A percentile compares a stretch with the other conserved stretches of the same genome.
Conservation (phyloP, 1,284 basidiomycete species). For the Ustilago crameri region DNA sequence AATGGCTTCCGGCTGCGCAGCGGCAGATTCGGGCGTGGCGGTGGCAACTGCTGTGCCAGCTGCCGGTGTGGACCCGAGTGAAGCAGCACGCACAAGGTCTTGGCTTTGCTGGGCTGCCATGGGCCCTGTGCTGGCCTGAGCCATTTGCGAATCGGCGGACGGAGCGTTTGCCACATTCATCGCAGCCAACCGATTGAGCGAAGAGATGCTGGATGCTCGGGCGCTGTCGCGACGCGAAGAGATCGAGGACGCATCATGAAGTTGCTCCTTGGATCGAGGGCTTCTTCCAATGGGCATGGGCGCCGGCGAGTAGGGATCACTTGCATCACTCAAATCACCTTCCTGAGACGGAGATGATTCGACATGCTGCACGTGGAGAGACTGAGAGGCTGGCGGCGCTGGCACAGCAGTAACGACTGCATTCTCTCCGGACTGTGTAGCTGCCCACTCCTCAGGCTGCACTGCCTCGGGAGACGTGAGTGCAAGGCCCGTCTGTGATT, state of each 20-base stretch:
- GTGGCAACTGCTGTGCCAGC: neutral
- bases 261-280: slow-evolving; percentile 33
- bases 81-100: neutral
- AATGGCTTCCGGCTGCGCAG: neutral
- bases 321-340: slow-evolving; percentile 13
- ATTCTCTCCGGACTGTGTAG: neutral
- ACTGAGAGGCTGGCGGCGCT: neutral
- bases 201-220: slow-evolving; percentile 24
- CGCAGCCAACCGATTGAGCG: slow-evolving; percentile 24
- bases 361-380: slow-evolving; percentile 18
- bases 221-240: slow-evolving; percentile 21
- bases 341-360: slow-evolving; percentile 25
- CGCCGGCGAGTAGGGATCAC: slow-evolving; percentile 39
- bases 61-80: neutral
- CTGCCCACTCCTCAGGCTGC: slow-evolving; percentile 24
- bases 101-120: slow-evolving; percentile 3
- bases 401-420: neutral
- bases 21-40: neutral
- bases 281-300: slow-evolving; percentile 36
- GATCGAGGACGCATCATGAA: slow-evolving; percentile 25
- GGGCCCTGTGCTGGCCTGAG: neutral
- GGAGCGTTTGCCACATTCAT: slow-evolving; percentile 12
- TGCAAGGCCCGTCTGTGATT: slow-evolving; percentile 32
- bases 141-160: neutral
- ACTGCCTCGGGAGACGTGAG: slow-evolving; percentile 30